Base-by-base conservation (phyloP, 2,329 filamentous ascomycete species). In the Diplocarpon mali region DNA sequence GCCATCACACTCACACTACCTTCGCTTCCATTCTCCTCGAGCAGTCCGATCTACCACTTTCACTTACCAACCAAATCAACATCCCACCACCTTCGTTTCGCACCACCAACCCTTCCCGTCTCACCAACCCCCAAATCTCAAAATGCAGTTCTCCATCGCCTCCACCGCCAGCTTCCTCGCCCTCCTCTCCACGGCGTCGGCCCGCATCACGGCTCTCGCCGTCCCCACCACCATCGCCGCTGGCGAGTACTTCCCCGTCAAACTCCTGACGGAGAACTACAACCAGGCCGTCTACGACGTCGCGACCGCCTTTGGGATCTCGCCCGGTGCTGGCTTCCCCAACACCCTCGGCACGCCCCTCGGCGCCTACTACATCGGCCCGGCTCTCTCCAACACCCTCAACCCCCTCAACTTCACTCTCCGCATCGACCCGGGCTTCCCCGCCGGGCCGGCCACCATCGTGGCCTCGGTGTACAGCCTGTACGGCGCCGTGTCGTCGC, bases 171-270 rank as follows among this genome's bases (percentile, higher is more conserved):
- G 44, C 17, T n/a, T 36, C 32, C 35, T 38, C 17, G 36, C 44
- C 30, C 38, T 47, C 38, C 46, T 49, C 42, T 48, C 46, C 9
- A 17, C 50, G 8, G 42, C 48, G 5, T 46, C 46, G 2, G 52
- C 52, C 20, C 51, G 53, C 40, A 54, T 56, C 38, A 54, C 47
- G 17, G 50, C 52, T 14, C 44, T 56, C 32, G 48, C 49, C 7
- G 49, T 46, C n/a, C 52, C 53, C 12, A 35, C 45, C n/a, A 56
- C 50, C 7, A 49, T 54, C 38, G 47, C 48, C 27, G 45, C 52
- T 4, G 49, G 49, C 14, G 41, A 53, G 12, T 44, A 48, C 8
- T 56, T 56, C 45, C 52, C 48, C 28, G 42, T 56, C 13, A 50
- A 42, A 17, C 48, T 54, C 35, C 50, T 48, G 10, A 54, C 53